A percentile compares a stretch with the other conserved stretches of the same genome.
These are phyloP conservation scores for Pogostemon cablin DNA, from an alignment of 257 asterid species.

Conservation along the genomic window DNA sequence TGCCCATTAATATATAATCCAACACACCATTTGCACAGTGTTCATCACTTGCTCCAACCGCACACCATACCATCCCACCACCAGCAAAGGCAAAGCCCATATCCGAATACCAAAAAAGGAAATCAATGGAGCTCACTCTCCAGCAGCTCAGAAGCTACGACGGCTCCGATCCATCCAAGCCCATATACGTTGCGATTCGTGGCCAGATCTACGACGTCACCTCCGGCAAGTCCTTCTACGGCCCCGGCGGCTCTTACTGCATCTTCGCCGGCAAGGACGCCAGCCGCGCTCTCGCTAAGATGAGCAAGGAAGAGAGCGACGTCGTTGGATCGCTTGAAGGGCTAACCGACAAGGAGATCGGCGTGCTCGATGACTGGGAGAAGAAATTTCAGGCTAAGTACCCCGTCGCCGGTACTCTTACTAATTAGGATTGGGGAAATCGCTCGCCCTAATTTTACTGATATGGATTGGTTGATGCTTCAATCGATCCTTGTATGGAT, in stretches of 20 bases:
- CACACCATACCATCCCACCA: neutral
- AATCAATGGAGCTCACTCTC: conserved; percentile 66
- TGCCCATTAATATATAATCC: neutral
- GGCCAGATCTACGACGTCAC: conserved; percentile 82
- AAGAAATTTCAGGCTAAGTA: conserved; percentile 93
- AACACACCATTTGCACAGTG: neutral
- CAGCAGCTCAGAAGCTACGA: conserved; percentile 71
- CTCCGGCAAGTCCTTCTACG: conserved; percentile 84
- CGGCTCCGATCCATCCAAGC: conserved; percentile 87
- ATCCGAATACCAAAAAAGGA: neutral
- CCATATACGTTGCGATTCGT: conserved; percentile 80
- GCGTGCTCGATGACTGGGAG: conserved; percentile 92
- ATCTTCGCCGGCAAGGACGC: conserved; percentile 97
- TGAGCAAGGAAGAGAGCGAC: conserved; percentile 86
- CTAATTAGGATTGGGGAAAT: conserved; percentile 28
- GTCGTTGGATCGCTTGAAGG: conserved; percentile 65
- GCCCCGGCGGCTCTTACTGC: conserved; percentile 82
- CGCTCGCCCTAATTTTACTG: neutral
- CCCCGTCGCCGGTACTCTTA: conserved; percentile 69
- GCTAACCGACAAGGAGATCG: conserved; percentile 85
- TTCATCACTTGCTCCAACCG: neutral
- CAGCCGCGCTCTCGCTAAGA: conserved; percentile 95
- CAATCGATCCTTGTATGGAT: conserved; percentile 27
- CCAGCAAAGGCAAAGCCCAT: neutral
- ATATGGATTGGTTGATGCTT: conserved; percentile 1